A percentile compares a stretch with the other conserved stretches of the same genome.
These are phyloP conservation scores for Scheffersomyces illinoinensis DNA, from an alignment of 1,139 yeast genomes.

Conservation along the genomic window DNA sequence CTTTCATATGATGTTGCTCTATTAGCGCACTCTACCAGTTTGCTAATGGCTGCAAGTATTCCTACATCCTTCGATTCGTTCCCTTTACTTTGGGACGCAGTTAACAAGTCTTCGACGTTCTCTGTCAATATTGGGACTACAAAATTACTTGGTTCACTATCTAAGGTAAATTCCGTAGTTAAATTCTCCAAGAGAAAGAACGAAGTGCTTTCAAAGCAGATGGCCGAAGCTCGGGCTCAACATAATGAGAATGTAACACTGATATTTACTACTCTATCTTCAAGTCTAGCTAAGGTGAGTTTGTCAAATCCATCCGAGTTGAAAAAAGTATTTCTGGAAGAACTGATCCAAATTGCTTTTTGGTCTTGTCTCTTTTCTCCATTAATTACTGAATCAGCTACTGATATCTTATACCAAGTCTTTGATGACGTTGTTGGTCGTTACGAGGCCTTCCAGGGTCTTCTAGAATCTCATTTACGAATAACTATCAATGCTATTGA, in stretches of 20 bases:
- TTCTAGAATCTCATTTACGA: constrained; percentile 46
- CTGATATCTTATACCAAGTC: constrained; percentile 72
- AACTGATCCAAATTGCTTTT: constrained; percentile 47
- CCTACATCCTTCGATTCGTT: constrained; percentile 47
- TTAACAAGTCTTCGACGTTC: constrained; percentile 39
- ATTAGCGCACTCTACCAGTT: constrained; percentile 54
- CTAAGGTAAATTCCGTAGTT: constrained; percentile 44
- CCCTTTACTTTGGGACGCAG: constrained; percentile 47
- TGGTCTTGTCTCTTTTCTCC: constrained; percentile 74
- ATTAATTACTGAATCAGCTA: constrained; percentile 62
- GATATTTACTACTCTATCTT: constrained; percentile 23
- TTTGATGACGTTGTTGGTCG: constrained; percentile 62
- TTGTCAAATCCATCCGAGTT: constrained; percentile 47
- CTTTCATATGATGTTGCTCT: constrained; percentile 56
- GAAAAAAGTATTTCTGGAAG: constrained; percentile 26
- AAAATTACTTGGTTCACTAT: constrained; percentile 43
- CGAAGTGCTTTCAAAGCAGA: constrained; percentile 18
- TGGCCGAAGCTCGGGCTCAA: constrained; percentile 25
- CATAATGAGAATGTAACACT: constrained; percentile 34
- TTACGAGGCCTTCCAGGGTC: constrained; percentile 64
- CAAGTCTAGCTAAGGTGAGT: constrained; percentile 35
- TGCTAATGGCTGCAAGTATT: constrained; percentile 37
- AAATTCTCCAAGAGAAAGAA: constrained; percentile 30
- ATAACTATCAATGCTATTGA: constrained; percentile 51
- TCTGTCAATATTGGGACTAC: constrained; percentile 40